Base-by-base conservation (phyloP, 768 basidiomycete genomes). In the Agrocybe chaxingu region DNA sequence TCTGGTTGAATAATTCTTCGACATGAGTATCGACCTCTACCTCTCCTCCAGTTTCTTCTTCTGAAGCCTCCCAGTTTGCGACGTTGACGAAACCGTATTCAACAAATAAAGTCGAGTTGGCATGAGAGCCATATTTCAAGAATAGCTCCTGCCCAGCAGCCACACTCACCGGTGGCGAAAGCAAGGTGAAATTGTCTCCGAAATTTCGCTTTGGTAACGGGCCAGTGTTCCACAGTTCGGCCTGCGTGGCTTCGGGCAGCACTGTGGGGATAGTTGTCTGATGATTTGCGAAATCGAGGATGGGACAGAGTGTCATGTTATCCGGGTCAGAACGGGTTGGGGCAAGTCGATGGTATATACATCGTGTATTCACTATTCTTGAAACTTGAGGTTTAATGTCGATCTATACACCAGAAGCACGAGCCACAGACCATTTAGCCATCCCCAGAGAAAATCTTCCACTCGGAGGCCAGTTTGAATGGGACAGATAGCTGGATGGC, bases 231-330 rank as follows among this genome's bases (percentile, higher is more conserved):
- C 71, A 66, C 13, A 66, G 62, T 31, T 75, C 67, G 51, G 65
- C 64, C 6, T 65, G 62, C 16, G 72, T 65, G 7, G 66, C 53
- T 30, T 67, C 58, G 16, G 78, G 83, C 9, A 57, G 64, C 70
- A 80, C 77, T 49, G 74, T 70, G 8, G 75, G 67, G 36, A 63
- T 62, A 33, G 61, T 45, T 36, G 70, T 55, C 2, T 73, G 71
- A 57, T 97, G 94, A 58, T 97, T 97, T 10, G 91, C 91, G 54
- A 98, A 87, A 69, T 98, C 96, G 46, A 97, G 73, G 32, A 97
- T 75, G 7, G 96, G 96, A 53, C 89, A 90, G 51, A 98, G 74
- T 0, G 93, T 90, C 52, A 94, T 68, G 61, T 96, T 94, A 64
- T 92, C 81, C 29, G 80, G 74, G 57, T 85, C 75, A 8, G 77